Percentiles rank a stretch among this genome's conserved stretches.
phyloP scores from a whole-genome alignment of 2,329 filamentous ascomycete genomes.

The Xylaria sp. region DNA sequence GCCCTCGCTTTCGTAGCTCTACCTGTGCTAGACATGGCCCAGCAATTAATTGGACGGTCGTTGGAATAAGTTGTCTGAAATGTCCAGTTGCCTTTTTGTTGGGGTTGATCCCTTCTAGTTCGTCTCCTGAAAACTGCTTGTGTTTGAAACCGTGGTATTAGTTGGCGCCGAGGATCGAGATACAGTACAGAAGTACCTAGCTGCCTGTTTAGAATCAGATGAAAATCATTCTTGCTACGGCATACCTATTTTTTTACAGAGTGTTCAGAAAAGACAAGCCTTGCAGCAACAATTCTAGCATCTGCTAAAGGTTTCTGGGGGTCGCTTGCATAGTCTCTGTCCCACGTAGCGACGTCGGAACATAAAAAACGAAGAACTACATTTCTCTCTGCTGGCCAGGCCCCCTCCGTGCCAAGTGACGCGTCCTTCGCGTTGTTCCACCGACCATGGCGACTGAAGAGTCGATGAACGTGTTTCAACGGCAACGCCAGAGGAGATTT shows the following conservation, averaged over 20 bases:
- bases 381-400: constrained; percentile 3
- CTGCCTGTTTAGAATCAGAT: constrained; percentile 28
- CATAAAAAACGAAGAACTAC: constrained; percentile 20
- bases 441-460: constrained; percentile 37
- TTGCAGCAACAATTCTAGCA: constrained; percentile 12
- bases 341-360: constrained; percentile 9
- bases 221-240: constrained; percentile 27
- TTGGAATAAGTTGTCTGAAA: constrained; percentile 21
- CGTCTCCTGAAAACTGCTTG: constrained; percentile 25
- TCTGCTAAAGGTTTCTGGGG: constrained; percentile 4
- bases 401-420: constrained; percentile 10
- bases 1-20: constrained; percentile 13
- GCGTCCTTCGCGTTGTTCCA: constrained; percentile 10
- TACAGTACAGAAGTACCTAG: constrained; percentile 13
- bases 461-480: constrained; percentile 40
- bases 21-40: neutral
- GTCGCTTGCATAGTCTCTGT: constrained; percentile 9
- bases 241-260: constrained; percentile 11
- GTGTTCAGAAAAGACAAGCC: neutral
- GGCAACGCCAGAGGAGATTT: constrained; percentile 51
- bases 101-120: constrained; percentile 18
- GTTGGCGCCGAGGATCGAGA: constrained; percentile 19
- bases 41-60: constrained; percentile 19
- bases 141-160: constrained; percentile 21
- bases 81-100: constrained; percentile 7